These are phyloP conservation scores for Mrakiaceae sp. DNA, from an alignment of 1,284 basidiomycete species.

Conservation along the genomic window DNA sequence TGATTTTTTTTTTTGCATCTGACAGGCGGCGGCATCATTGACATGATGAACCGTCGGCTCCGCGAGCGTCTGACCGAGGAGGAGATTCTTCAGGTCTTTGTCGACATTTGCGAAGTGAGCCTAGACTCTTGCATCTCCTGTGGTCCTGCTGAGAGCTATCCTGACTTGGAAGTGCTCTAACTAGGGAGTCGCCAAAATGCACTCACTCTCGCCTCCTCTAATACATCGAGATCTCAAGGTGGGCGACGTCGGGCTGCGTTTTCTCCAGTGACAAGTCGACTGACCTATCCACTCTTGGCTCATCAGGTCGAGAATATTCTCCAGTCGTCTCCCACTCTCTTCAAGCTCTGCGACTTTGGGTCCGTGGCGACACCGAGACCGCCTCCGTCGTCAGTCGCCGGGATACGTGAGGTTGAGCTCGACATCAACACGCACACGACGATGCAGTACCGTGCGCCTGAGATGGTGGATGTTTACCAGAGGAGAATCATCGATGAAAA, in stretches of 20 bases:
- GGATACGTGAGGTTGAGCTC: constrained; percentile 74
- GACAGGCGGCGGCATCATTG: constrained; percentile 90
- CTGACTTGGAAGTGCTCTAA: background rate
- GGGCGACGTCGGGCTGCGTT: constrained; percentile 6
- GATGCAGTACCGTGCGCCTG: constrained; percentile 88
- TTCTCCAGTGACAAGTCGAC: background rate
- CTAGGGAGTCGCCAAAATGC: constrained; percentile 80
- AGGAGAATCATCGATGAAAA: constrained; percentile 79
- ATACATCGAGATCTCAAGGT: constrained; percentile 92
- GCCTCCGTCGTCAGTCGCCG: constrained; percentile 60
- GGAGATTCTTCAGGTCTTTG: constrained; percentile 96
- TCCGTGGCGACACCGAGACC: constrained; percentile 69
- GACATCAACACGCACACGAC: constrained; percentile 93
- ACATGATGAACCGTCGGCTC: constrained; percentile 95
- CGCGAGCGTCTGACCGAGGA: constrained; percentile 85
- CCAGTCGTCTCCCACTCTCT: constrained; percentile 58
- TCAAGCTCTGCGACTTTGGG: constrained; percentile 97
- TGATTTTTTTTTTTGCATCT: background rate
- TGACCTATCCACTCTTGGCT: background rate
- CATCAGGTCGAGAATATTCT: constrained; percentile 85
- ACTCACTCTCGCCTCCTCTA: constrained; percentile 75
- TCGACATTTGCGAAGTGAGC: constrained; percentile 70
- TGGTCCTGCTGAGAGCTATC: too few species aligned
- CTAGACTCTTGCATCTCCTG: background rate
- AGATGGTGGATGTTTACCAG: constrained; percentile 90